phyloP scores from a whole-genome alignment of 2,329 filamentous ascomycete species.

The Aspergillus clavatus region DNA sequence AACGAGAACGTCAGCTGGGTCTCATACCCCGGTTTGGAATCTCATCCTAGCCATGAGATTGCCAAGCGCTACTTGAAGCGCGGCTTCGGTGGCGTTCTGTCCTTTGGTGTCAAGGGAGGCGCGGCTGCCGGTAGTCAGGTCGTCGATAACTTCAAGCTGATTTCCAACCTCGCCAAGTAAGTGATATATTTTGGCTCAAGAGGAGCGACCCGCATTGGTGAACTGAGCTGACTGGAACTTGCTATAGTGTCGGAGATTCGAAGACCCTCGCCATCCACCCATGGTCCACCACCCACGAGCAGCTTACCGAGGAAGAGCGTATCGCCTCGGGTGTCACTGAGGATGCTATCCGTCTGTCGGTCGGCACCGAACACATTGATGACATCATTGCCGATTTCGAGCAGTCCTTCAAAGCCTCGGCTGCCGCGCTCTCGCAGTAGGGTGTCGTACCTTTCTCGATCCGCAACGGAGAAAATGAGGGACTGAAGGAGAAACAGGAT shows the following conservation, averaged over 20 bases:
- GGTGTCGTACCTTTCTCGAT: neutral
- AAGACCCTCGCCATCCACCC: slow-evolving; percentile 95
- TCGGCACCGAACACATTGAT: slow-evolving; percentile 94
- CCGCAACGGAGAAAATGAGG: neutral
- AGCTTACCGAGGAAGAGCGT: slow-evolving; percentile 79
- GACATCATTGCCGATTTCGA: slow-evolving; percentile 96
- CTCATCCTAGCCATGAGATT: slow-evolving; percentile 70
- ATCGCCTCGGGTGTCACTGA: slow-evolving; percentile 73
- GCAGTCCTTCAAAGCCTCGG: slow-evolving; percentile 68
- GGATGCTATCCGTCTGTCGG: slow-evolving; percentile 91
- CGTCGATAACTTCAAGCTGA: slow-evolving; percentile 90
- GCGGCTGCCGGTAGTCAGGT: slow-evolving; percentile 77
- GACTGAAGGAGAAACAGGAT: neutral
- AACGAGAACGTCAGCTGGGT: slow-evolving; percentile 88
- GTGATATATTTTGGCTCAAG: slow-evolving; percentile 12
- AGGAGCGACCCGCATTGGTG: neutral
- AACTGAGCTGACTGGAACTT: slow-evolving; percentile 10
- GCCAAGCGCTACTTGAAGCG: slow-evolving; percentile 83
- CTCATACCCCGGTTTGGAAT: slow-evolving; percentile 82
- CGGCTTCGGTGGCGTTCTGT: slow-evolving; percentile 85
- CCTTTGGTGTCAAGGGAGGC: slow-evolving; percentile 88
- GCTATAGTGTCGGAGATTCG: slow-evolving; percentile 71
- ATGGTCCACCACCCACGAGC: slow-evolving; percentile 92
- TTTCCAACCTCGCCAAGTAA: slow-evolving; percentile 88
- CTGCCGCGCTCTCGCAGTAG: slow-evolving; percentile 13